These are phyloP conservation scores for Penicillium salamii DNA, from an alignment of 495 filamentous ascomycete species.

Conservation along the genomic window DNA sequence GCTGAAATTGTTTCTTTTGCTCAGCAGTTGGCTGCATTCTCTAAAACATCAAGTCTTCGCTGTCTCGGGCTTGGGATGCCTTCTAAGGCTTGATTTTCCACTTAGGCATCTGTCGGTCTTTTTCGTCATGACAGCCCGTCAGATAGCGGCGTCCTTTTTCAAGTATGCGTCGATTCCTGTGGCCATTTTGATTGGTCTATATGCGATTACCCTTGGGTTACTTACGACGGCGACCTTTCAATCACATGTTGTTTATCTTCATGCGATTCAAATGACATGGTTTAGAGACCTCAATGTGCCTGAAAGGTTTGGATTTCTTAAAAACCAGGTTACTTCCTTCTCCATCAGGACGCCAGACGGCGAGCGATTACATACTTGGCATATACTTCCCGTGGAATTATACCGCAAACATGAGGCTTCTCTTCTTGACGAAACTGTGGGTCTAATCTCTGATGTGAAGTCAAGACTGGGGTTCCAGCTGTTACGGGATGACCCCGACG, in stretches of 20 bases:
- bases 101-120: no score
- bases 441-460: conserved; percentile 53
- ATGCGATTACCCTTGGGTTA: conserved; percentile 38
- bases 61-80: no score
- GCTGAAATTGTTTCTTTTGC: no score
- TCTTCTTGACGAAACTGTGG: conserved; percentile 48
- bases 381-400: conserved; percentile 63
- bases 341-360: conserved; percentile 54
- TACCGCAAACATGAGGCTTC: conserved; percentile 55
- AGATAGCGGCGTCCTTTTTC: conserved; percentile 13
- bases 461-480: conserved; percentile 54
- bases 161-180: conserved; percentile 33
- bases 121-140: background rate
- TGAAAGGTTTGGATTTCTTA: conserved; percentile 48
- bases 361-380: conserved; percentile 66
- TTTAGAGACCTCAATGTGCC: conserved; percentile 47
- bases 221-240: conserved; percentile 46
- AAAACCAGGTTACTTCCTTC: conserved; percentile 68
- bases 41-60: no score
- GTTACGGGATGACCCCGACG: conserved; percentile 59
- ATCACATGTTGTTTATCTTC: conserved; percentile 47
- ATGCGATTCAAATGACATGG: conserved; percentile 47
- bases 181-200: conserved; percentile 27
- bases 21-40: no score
- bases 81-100: no score